phyloP scores from a whole-genome alignment of 2,329 filamentous ascomycete species.

The Cephalotrichum gorgonifer region DNA sequence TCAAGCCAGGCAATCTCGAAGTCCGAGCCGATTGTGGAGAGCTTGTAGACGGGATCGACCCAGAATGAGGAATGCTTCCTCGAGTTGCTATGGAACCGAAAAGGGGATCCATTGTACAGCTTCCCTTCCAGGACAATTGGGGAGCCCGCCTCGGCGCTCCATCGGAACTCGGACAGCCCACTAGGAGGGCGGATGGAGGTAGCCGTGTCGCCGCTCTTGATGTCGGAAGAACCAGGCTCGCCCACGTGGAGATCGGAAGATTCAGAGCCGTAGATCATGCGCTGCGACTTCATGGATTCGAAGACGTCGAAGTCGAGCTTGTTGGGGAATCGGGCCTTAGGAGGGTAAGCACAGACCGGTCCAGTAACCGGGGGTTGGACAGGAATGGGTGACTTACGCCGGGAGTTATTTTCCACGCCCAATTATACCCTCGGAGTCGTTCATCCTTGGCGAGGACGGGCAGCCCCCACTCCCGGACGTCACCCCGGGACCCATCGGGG shows the following conservation, averaged over 20 bases:
- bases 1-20: conserved; percentile 42
- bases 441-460: conserved; percentile 62
- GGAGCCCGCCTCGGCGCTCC: neutral
- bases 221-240: neutral
- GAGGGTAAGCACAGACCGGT: conserved; percentile 8
- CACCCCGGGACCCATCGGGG: too few species aligned
- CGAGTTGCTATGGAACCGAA: conserved; percentile 1
- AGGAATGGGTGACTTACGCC: conserved; percentile 32
- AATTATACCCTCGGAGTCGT: conserved; percentile 50
- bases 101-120: too few species aligned
- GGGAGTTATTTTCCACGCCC: conserved; percentile 52
- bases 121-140: conserved; percentile 5
- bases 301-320: conserved; percentile 77
- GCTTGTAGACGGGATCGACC: conserved; percentile 31
- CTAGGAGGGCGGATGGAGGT: neutral
- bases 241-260: conserved; percentile 15
- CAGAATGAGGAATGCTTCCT: conserved; percentile 19
- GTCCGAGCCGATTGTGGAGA: conserved; percentile 39
- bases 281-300: conserved; percentile 73
- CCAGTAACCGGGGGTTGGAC: neutral
- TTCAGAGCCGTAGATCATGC: conserved; percentile 66
- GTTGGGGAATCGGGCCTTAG: conserved; percentile 42
- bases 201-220: neutral
- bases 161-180: neutral
- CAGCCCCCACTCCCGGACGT: neutral